Conservation (phyloP, 169 alveolate genomes). For the Eimeria tenella region DNA sequence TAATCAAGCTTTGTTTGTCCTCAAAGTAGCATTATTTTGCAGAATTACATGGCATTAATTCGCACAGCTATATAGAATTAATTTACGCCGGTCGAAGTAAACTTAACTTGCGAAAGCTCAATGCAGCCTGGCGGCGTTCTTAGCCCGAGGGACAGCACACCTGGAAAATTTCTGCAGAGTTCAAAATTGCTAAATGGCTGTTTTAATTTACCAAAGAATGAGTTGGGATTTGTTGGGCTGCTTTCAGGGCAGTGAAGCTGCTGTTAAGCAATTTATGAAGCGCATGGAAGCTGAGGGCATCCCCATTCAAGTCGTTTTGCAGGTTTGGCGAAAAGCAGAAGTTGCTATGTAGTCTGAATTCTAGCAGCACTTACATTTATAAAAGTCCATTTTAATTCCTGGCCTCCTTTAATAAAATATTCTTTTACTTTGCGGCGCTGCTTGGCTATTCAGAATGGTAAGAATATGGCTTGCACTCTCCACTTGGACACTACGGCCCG, state of each 20-base stretch:
- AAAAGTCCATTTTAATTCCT: not conserved
- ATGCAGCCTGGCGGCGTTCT: too few species aligned
- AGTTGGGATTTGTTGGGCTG: not conserved
- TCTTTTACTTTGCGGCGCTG: not conserved
- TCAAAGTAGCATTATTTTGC: too few species aligned
- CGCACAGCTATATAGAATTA: too few species aligned
- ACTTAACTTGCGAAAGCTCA: not conserved
- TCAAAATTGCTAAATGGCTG: not conserved
- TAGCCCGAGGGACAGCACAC: too few species aligned
- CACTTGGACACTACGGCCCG: conserved; percentile 11
- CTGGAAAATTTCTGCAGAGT: not conserved
- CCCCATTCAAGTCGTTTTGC: conserved; percentile 58
- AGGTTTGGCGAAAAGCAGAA: not conserved
- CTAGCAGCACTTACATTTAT: not conserved
- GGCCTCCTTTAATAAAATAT: not conserved
- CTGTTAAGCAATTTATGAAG: conserved; percentile 52
- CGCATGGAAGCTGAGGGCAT: conserved; percentile 21
- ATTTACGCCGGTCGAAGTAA: not conserved
- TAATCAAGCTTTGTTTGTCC: too few species aligned
- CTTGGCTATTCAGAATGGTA: conserved; percentile 25
- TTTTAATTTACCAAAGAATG: too few species aligned
- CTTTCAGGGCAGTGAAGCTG: conserved; percentile 68
- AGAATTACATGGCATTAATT: too few species aligned
- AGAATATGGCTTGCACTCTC: conserved; percentile 57
- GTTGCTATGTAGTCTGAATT: not conserved